Evolutionary conservation across 2,329 filamentous ascomycete species (phyloP), one percentile per base, ranked within the genome.

Genomic region (Fusarium camptoceras): DNA sequence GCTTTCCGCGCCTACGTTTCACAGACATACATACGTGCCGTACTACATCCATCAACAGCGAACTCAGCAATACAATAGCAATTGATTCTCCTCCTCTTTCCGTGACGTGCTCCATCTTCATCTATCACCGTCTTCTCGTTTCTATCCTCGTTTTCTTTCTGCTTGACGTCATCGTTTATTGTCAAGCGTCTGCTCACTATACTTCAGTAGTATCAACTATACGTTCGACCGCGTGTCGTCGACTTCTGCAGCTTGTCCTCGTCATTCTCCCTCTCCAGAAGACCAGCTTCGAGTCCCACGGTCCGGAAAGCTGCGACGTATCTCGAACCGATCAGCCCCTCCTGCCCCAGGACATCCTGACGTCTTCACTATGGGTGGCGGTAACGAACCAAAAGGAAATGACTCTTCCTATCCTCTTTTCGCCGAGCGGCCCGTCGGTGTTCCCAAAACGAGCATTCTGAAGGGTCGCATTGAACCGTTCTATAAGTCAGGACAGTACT

Each of bases 391-490:
- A 55, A 84, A 82, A 79, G 81, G 81, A 69, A 76, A 81, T 76
- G 78, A 46, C 63, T 68, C 79, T 78, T 83, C 84, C 68, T 88
- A 88, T 68, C 86, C 86, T n/a, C 70, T 83, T 62, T 83, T 83
- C 69, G 86, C 84, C 30, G 77, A 81, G 30, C 81, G 80, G 63
- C 88, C 88, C 22, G 85, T 89, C 55, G 94, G 93, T 70, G 92
- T 96, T 81, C 89, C 92, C 78, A 98, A 97, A 79, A 86, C 90
- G 73, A 89, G 88, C 78, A 94, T 98, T 80, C 97, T 97, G 83
- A 91, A 90, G 76, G 90, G 94, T 74, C 91, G 95, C 56, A 90
- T 98, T 77, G 85, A 87, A 66, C 91, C 92, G 76, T 97, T 98
- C 81, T 94, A 93, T 64, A 88, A 88, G 64, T 84, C 83, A 49